These are phyloP conservation scores for Stachybotrys echinatus DNA, from an alignment of 2,329 filamentous ascomycete genomes.

Conservation along the genomic window DNA sequence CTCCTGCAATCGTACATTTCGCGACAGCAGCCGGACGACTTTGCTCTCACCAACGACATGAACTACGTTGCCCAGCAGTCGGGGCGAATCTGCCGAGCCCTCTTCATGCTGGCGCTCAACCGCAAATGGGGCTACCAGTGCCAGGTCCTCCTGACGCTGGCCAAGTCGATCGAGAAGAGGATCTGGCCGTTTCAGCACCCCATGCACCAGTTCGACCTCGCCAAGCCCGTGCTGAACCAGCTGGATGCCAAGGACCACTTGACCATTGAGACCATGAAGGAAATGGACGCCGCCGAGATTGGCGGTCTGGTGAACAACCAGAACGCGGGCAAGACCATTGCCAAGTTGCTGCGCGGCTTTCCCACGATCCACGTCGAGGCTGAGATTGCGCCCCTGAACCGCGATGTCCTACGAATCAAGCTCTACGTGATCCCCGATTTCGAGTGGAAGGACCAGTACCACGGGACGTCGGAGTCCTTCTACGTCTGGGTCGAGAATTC, in stretches of 20 bases:
- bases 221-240: conserved; percentile 75
- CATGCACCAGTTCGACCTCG: conserved; percentile 89
- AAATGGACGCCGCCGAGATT: conserved; percentile 91
- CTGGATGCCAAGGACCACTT: conserved; percentile 74
- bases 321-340: conserved; percentile 76
- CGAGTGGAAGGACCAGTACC: conserved; percentile 86
- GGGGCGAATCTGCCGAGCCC: conserved; percentile 83
- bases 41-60: conserved; percentile 85
- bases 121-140: conserved; percentile 95
- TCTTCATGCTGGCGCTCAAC: conserved; percentile 98
- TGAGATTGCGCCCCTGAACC: conserved; percentile 91
- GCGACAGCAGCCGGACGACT: conserved; percentile 81
- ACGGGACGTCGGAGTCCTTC: conserved; percentile 92
- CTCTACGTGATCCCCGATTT: conserved; percentile 87
- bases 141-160: conserved; percentile 80
- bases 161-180: conserved; percentile 94
- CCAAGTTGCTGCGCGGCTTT: conserved; percentile 81
- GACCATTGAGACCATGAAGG: conserved; percentile 77
- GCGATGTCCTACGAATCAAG: conserved; percentile 88
- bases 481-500: conserved; percentile 99
- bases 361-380: conserved; percentile 87
- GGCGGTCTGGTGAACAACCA: conserved; percentile 88
- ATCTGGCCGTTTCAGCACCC: conserved; percentile 96
- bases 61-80: conserved; percentile 96
- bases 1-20: conserved; percentile 93